phyloP scores from a whole-genome alignment of 2,329 filamentous ascomycete genomes.

The Colletotrichum zoysiae region DNA sequence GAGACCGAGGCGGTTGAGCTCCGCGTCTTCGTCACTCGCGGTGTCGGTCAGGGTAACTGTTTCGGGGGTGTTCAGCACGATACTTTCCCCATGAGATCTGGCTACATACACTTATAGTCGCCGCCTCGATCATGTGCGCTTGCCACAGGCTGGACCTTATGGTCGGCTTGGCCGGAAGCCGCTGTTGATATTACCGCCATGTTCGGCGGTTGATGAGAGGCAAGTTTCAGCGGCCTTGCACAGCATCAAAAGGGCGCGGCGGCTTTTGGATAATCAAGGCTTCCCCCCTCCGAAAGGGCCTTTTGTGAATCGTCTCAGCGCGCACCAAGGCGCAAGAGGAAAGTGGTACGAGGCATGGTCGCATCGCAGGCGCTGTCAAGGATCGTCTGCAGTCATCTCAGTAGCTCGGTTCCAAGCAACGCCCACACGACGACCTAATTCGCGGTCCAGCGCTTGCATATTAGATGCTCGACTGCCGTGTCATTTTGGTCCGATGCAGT shows the following conservation, averaged over 20 bases:
- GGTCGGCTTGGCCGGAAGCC: not conserved
- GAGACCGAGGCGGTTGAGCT: conserved; percentile 23
- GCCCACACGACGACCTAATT: not conserved
- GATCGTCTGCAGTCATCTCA: not conserved
- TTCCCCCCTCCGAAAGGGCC: not conserved
- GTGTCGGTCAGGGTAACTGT: not conserved
- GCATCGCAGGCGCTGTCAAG: not conserved
- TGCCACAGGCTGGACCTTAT: not conserved
- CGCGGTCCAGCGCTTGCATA: accelerated
- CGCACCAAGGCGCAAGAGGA: not conserved
- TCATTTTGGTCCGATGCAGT: not conserved
- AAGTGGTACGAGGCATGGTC: not conserved
- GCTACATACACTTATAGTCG: not conserved
- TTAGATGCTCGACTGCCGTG: not conserved
- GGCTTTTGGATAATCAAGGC: not conserved
- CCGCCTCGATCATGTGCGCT: not conserved
- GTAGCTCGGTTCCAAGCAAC: not conserved
- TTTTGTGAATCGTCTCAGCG: not conserved
- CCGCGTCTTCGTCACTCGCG: conserved; percentile 21
- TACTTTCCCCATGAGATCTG: not conserved
- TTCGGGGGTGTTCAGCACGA: not conserved
- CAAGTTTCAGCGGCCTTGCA: not conserved
- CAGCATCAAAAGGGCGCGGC: not conserved
- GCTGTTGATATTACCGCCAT: not conserved
- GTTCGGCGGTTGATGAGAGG: not conserved